Base-by-base conservation (phyloP, 1,139 yeast species). In the Arxiozyma heterogenica region DNA sequence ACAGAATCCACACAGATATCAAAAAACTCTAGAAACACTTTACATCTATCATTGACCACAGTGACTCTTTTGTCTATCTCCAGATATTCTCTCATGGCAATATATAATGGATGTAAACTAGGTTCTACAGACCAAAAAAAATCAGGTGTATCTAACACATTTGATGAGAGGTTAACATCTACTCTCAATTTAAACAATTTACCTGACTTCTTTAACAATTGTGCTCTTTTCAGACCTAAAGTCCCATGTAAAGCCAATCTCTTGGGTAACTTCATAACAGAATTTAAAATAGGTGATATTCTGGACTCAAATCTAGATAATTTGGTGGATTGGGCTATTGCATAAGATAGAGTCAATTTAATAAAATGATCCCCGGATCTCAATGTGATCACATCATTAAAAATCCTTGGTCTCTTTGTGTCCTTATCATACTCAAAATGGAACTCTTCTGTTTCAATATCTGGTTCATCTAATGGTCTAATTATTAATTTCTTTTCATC, bases 101-200 rank as follows among this genome's bases (percentile, higher is more conserved):
- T 78, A 69, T 93, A 93, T 50, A 93, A 74, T 1, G 98, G 98
- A 67, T 91, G 95, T 59, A 93, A 77, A 42, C 96, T 91, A 3
- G 98, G 98, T 70, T 93, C 98, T 58, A 86, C 81, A 27, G 93
- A 87, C 98, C 98, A 93, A 69, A 93, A 93, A 64, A 89, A 90
- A 56, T 88, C 96, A 0, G 98, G 98, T 0, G 96, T 90, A 65
- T 93, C 98, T 54, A 93, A 75, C 25, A 93, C 91, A 57, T 90
- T 88, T 17, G 96, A 87, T 7, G 94, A 85, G 54, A 93, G 73
- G 66, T 93, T 93, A 4, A 93, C 98, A 70, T 93, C 98, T 9
- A 91, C 96, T 50, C 98, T 75, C 39, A 93, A 71, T 63, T 90
- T 91, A 74, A 91, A 91, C 52, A 93, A 72, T 65, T 86, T 84